Conservation (phyloP, 495 filamentous ascomycete genomes). For the Acidomyces sp. region DNA sequence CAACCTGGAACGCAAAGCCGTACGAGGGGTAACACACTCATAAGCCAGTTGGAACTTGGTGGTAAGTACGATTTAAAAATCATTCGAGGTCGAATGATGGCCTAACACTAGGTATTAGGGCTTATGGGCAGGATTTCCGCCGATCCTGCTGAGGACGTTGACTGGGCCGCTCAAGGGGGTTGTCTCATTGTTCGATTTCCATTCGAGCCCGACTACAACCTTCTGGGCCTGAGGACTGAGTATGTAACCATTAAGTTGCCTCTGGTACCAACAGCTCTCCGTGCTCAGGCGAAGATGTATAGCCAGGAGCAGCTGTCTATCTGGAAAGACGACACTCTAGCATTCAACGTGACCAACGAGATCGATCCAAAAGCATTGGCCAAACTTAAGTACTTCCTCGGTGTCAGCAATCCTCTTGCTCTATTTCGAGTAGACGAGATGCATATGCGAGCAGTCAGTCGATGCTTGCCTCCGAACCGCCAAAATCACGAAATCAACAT, state of each 20-base stretch:
- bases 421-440: slow-evolving; percentile 58
- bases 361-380: slow-evolving; percentile 37
- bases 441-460: slow-evolving; percentile 52
- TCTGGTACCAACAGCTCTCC: slow-evolving; percentile 42
- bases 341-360: slow-evolving; percentile 36
- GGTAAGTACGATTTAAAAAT: too few species aligned
- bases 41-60: slow-evolving; percentile 8
- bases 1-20: slow-evolving; percentile 2
- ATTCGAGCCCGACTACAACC: slow-evolving; percentile 28
- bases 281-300: slow-evolving; percentile 43
- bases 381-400: slow-evolving; percentile 45
- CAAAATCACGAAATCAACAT: slow-evolving; percentile 54
- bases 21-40: slow-evolving; percentile 5
- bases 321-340: slow-evolving; percentile 56
- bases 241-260: slow-evolving; percentile 45
- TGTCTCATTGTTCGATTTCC: slow-evolving; percentile 47
- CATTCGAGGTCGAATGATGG: too few species aligned
- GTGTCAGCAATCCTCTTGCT: slow-evolving; percentile 48
- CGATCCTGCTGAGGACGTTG: slow-evolving; percentile 20
- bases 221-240: slow-evolving; percentile 19
- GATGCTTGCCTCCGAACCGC: slow-evolving; percentile 57
- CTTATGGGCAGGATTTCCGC: neutral
- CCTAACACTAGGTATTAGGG: slow-evolving; percentile 3
- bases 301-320: slow-evolving; percentile 52
- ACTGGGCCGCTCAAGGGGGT: slow-evolving; percentile 41